Evolutionary conservation across 2,329 filamentous ascomycete species (phyloP).

Genomic region (Exserohilum rostratum): DNA sequence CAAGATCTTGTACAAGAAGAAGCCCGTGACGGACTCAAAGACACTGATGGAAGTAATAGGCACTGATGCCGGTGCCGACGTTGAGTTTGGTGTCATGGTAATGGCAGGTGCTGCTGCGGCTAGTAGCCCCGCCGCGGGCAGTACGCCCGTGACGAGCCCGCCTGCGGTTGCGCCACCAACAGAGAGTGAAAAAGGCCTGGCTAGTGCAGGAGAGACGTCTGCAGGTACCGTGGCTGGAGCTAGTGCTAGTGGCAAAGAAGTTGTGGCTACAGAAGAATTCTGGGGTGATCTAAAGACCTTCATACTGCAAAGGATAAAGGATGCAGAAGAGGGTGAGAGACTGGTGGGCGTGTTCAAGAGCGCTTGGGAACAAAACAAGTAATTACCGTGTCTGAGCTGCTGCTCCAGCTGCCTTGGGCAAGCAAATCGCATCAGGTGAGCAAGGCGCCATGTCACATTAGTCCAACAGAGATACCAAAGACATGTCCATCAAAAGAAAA

Average conservation of each 20-base stretch:
- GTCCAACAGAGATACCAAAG: conserved; percentile 18
- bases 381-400: neutral
- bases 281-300: conserved; percentile 87
- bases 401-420: neutral
- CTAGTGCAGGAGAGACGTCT: conserved; percentile 11
- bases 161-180: conserved; percentile 60
- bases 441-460: conserved; percentile 10
- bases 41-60: conserved; percentile 74
- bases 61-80: conserved; percentile 58
- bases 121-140: conserved; percentile 40
- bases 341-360: conserved; percentile 71
- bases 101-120: conserved; percentile 65
- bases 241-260: conserved; percentile 60
- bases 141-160: conserved; percentile 55
- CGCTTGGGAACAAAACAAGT: conserved; percentile 64
- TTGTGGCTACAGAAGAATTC: conserved; percentile 75
- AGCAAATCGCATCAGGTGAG: neutral
- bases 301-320: conserved; percentile 76
- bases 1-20: conserved; percentile 84
- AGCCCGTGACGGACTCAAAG: conserved; percentile 80
- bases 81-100: conserved; percentile 89
- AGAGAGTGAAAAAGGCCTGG: conserved; percentile 55
- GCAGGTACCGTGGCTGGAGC: conserved; percentile 35
- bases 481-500: conserved; percentile 29
- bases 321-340: conserved; percentile 68